These are phyloP conservation scores for Plasmodium inui DNA, from an alignment of 169 alveolate species.

Conservation along the genomic window DNA sequence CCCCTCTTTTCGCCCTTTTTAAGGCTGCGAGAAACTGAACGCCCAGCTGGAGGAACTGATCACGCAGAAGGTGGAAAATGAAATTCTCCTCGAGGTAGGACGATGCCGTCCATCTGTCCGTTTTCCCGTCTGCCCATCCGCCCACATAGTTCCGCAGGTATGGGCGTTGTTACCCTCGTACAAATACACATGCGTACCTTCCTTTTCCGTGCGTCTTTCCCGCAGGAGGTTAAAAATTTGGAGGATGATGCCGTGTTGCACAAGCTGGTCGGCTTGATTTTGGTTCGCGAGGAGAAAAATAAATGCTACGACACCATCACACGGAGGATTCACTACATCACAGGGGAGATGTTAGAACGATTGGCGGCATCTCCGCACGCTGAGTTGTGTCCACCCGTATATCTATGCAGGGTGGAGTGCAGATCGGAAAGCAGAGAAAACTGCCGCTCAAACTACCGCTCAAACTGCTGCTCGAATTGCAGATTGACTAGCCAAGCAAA, in stretches of 20 bases:
- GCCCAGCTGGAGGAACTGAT: constrained; percentile 60
- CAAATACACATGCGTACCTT: neutral
- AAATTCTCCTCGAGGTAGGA: constrained; percentile 61
- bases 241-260: constrained; percentile 50
- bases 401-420: neutral
- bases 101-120: neutral
- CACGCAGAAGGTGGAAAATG: constrained; percentile 72
- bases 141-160: neutral
- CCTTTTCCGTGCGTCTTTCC: neutral
- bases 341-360: constrained; percentile 35
- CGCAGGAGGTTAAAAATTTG: constrained; percentile 55
- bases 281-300: constrained; percentile 49
- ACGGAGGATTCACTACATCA: constrained; percentile 47
- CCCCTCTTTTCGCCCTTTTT: constrained; percentile 2
- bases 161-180: neutral
- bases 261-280: constrained; percentile 41
- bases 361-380: neutral
- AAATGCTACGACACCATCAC: constrained; percentile 61
- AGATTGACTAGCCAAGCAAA: neutral
- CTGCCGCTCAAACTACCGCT: too few relatives aligned
- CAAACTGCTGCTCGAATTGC: too few relatives aligned
- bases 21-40: constrained; percentile 68
- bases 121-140: neutral
- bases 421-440: too few relatives aligned
- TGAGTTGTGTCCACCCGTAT: neutral